These are phyloP conservation scores for Solanum neorickii DNA, from an alignment of 257 asterid species.

Conservation along the genomic window DNA sequence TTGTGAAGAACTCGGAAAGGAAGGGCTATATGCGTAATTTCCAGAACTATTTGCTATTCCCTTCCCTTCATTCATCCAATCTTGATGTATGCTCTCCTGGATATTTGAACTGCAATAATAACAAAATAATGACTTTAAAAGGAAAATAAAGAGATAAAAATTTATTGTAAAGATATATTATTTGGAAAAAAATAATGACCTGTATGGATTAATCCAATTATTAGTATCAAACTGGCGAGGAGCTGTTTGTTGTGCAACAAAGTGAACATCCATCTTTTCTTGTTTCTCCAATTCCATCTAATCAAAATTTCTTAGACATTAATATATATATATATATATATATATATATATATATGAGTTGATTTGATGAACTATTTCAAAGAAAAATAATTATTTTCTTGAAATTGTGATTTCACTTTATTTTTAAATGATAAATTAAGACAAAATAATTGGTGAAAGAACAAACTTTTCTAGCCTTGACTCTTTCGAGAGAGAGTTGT, in stretches of 20 bases:
- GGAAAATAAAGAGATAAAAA: not conserved
- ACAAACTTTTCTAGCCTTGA: not conserved
- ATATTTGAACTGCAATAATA: not conserved
- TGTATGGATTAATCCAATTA: not conserved
- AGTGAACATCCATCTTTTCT: not conserved
- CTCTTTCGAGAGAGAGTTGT: constrained; percentile 19
- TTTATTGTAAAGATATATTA: not conserved
- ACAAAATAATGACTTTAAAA: not conserved
- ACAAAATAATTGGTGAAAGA: not conserved
- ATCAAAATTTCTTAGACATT: not conserved
- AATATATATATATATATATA: not conserved
- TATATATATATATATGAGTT: not conserved
- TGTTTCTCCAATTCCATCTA: constrained; percentile 15
- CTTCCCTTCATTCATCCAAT: not conserved
- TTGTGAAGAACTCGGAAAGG: not conserved
- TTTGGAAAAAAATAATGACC: not conserved
- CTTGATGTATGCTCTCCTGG: not conserved
- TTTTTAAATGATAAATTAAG: not conserved
- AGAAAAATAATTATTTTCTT: not conserved
- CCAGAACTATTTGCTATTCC: not conserved
- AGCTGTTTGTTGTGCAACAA: not conserved
- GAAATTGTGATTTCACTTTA: not conserved
- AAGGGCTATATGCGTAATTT: not conserved
- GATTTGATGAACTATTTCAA: not conserved
- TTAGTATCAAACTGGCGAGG: not conserved